Percentiles rank a stretch among this genome's conserved stretches.
Conservation (phyloP, 768 basidiomycete species). For the Suillus brevipes region DNA sequence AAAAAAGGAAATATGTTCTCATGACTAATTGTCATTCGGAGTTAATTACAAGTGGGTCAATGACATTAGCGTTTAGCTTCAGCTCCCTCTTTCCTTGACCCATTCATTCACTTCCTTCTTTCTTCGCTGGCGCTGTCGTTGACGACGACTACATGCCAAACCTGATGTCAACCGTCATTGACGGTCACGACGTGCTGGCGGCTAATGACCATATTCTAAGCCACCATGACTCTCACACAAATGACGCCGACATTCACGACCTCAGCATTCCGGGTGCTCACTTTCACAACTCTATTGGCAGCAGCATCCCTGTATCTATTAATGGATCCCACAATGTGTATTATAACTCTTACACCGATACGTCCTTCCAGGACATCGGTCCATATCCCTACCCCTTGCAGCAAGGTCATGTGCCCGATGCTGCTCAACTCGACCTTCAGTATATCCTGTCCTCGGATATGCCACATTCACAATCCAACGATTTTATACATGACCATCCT, state of each 20-base stretch:
- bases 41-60: conserved; percentile 26
- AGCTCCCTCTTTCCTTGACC: conserved; percentile 20
- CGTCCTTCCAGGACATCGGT: conserved; percentile 18
- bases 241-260: conserved; percentile 34
- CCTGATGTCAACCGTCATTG: conserved; percentile 13
- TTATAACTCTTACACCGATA: conserved; percentile 32
- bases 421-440: conserved; percentile 26
- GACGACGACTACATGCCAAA: conserved; percentile 11
- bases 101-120: conserved; percentile 8
- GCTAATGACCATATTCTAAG: conserved; percentile 14
- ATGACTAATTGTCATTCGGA: conserved; percentile 28
- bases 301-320: conserved; percentile 32
- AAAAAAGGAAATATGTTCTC: conserved; percentile 19
- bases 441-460: conserved; percentile 22
- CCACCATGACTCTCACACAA: conserved; percentile 24
- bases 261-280: conserved; percentile 31
- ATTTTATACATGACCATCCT: conserved; percentile 23
- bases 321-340: conserved; percentile 29
- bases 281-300: conserved; percentile 21
- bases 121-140: conserved; percentile 19
- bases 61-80: conserved; percentile 11
- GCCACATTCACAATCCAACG: conserved; percentile 17
- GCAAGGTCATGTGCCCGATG: conserved; percentile 22
- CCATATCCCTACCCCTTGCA: conserved; percentile 29
- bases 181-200: conserved; percentile 22